These are phyloP conservation scores for Carex arenaria DNA, from an alignment of 202 grass and related monocot species.

Conservation along the genomic window DNA sequence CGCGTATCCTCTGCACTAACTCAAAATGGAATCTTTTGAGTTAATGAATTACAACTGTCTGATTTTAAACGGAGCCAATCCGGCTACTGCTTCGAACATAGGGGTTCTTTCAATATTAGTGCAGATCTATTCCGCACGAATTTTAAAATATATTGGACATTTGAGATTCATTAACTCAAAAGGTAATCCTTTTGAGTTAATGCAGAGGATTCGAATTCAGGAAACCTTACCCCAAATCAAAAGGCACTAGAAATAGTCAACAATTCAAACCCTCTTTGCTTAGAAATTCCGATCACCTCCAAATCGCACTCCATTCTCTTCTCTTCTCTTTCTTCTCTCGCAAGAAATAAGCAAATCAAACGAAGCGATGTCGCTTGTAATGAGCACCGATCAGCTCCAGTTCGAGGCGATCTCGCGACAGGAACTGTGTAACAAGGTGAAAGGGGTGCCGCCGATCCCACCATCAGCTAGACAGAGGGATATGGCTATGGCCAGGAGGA, in stretches of 20 bases:
- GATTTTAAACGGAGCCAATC: too few species aligned
- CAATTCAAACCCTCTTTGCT: neutral
- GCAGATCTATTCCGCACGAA: too few species aligned
- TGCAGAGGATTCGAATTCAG: too few species aligned
- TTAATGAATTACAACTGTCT: too few species aligned
- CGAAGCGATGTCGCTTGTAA: neutral
- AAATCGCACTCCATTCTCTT: neutral
- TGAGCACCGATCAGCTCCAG: conserved; percentile 2
- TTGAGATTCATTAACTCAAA: too few species aligned
- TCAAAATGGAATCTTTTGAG: too few species aligned
- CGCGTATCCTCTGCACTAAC: too few species aligned
- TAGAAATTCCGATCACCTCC: neutral
- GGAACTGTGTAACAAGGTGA: neutral
- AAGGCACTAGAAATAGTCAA: conserved; percentile 15
- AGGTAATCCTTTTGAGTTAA: too few species aligned
- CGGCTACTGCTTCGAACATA: too few species aligned
- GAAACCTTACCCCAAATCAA: neutral
- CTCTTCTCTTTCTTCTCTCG: neutral
- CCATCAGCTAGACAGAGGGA: neutral
- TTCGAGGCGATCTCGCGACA: neutral
- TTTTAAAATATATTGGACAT: too few species aligned
- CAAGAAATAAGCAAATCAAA: neutral
- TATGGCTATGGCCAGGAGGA: conserved; percentile 15
- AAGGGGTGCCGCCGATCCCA: conserved; percentile 22
- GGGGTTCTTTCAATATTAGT: too few species aligned